phyloP scores from a whole-genome alignment of 768 basidiomycete species.

The Xerocomellus amylosporus region DNA sequence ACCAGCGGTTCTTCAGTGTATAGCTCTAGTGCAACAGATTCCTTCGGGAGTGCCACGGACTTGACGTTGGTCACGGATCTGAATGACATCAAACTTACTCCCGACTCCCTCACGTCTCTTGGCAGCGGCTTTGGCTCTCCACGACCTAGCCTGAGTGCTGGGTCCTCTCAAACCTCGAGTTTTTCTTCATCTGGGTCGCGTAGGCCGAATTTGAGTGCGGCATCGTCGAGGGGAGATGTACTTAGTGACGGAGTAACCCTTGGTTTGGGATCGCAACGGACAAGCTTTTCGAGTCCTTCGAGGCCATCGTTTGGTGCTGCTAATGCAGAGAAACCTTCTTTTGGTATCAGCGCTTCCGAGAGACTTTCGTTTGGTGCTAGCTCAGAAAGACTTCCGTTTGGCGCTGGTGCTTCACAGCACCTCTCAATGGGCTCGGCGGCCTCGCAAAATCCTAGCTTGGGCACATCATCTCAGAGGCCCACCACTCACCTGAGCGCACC shows the following conservation, averaged over 20 bases:
- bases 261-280: constrained; percentile 20
- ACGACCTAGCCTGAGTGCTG: constrained; percentile 25
- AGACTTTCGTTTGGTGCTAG: constrained; percentile 14
- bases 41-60: constrained; percentile 15
- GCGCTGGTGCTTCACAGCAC: constrained; percentile 11
- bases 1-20: constrained; percentile 24
- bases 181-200: constrained; percentile 27
- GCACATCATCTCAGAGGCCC: constrained; percentile 13
- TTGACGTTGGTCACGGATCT: constrained; percentile 26
- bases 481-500: background rate
- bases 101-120: constrained; percentile 28
- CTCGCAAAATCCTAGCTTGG: constrained; percentile 7
- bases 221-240: constrained; percentile 21
- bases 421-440: background rate
- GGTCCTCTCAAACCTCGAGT: constrained; percentile 29
- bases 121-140: constrained; percentile 27
- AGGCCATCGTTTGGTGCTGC: constrained; percentile 18
- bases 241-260: constrained; percentile 16
- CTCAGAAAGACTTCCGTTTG: constrained; percentile 16
- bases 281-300: constrained; percentile 20
- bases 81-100: constrained; percentile 22
- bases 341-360: constrained; percentile 16
- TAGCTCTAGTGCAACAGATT: constrained; percentile 12
- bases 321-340: constrained; percentile 16
- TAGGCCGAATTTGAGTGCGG: constrained; percentile 18